These are phyloP conservation scores for Termitomyces sp. DNA, from an alignment of 768 basidiomycete genomes.

Conservation along the genomic window DNA sequence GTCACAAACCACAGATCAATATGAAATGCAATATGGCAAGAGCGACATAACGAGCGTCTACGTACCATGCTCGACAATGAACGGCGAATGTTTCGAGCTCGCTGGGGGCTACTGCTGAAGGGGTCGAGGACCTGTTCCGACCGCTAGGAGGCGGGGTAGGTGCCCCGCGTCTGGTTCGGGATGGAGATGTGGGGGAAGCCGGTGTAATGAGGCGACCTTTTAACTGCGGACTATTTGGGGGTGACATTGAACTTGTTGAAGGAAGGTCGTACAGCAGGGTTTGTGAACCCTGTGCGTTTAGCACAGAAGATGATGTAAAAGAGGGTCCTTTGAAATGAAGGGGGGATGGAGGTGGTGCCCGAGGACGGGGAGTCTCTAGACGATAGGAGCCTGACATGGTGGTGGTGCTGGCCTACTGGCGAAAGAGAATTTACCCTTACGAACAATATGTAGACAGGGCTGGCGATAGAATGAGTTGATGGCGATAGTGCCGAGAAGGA, in stretches of 20 bases:
- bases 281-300: constrained; percentile 44
- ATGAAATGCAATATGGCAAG: neutral
- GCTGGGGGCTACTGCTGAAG: constrained; percentile 57
- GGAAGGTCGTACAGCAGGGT: constrained; percentile 79
- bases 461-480: constrained; percentile 12
- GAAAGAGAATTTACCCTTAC: neutral
- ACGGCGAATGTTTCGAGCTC: constrained; percentile 80
- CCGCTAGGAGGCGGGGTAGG: constrained; percentile 56
- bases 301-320: constrained; percentile 39
- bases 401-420: constrained; percentile 4
- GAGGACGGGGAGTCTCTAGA: constrained; percentile 60
- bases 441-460: no score
- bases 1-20: neutral
- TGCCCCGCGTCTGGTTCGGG: constrained; percentile 48
- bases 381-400: constrained; percentile 61
- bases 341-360: constrained; percentile 54
- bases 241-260: constrained; percentile 51
- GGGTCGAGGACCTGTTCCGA: constrained; percentile 67
- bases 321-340: constrained; percentile 51
- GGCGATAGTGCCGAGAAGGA: constrained; percentile 10
- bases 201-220: constrained; percentile 46
- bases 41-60: constrained; percentile 5
- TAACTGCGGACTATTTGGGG: constrained; percentile 52
- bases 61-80: constrained; percentile 74
- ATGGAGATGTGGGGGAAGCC: constrained; percentile 52